Evolutionary conservation across 805 yeast species (phyloP).

Genomic region (Kluyveromyces aestuarii): DNA sequence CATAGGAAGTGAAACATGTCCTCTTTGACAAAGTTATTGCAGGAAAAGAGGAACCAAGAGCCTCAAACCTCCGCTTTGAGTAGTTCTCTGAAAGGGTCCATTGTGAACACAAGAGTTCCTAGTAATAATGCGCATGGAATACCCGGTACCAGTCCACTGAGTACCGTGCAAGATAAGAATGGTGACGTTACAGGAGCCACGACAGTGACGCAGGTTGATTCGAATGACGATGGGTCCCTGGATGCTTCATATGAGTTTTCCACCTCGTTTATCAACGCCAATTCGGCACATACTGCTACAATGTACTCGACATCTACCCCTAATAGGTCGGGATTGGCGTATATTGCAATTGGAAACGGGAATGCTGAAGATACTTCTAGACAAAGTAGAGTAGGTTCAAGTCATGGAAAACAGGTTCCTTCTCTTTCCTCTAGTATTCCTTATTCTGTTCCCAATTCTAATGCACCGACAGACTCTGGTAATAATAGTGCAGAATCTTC

Average conservation of each 20-base stretch:
- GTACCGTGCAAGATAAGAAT: slow-evolving; percentile 8
- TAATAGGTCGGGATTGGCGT: slow-evolving; percentile 15
- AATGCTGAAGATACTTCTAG: neutral
- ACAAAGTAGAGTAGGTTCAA: slow-evolving; percentile 7
- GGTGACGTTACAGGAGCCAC: neutral
- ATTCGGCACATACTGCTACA: slow-evolving; percentile 30
- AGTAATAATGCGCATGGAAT: neutral
- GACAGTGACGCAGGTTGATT: slow-evolving; percentile 20
- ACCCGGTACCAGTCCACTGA: slow-evolving; percentile 7
- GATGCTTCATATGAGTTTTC: slow-evolving; percentile 8
- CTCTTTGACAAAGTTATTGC: slow-evolving; percentile 26
- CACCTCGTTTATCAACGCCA: slow-evolving; percentile 25
- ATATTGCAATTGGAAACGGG: slow-evolving; percentile 12
- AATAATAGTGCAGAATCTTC: slow-evolving; percentile 23
- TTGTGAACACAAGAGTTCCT: neutral
- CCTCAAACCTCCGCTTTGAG: slow-evolving; percentile 5
- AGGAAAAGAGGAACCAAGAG: slow-evolving; percentile 25
- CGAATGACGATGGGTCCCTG: slow-evolving; percentile 13
- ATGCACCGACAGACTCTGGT: slow-evolving; percentile 20
- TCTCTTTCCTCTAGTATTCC: slow-evolving; percentile 57
- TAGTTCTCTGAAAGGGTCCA: slow-evolving; percentile 1
- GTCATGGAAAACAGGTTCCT: slow-evolving; percentile 18
- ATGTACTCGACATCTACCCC: slow-evolving; percentile 16
- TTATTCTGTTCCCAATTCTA: slow-evolving; percentile 64
- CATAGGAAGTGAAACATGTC: slow-evolving; percentile 14